Evolutionary conservation across 768 basidiomycete species (phyloP), one percentile per base, ranked within the genome.

Genomic region (Leccinellum rugosiceps): DNA sequence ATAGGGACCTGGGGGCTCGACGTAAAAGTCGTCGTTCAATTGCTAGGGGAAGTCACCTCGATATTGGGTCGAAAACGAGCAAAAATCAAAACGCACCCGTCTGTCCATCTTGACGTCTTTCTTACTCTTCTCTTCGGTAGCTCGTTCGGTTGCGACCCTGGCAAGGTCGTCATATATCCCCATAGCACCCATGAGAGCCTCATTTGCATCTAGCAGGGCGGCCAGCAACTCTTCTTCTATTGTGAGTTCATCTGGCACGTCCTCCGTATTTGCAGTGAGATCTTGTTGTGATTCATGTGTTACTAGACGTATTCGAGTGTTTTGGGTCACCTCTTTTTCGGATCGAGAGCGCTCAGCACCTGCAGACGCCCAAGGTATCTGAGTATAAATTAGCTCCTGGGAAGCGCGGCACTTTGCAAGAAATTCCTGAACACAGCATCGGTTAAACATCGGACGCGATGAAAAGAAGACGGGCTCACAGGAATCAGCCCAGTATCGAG

Each of bases 351-450:
- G 83, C 63, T 89, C 87, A 1, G 93, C 93, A 14, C 86, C 83
- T 1, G 92, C 86, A 21, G 85, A 82, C 4, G 94, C 94, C 94
- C 94, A 96, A 7, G 89, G 85, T 64, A 97, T 94, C 72, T 95
- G 94, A 11, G 88, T 85, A 61, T 78, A 87, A 26, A 96, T 84
- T 11, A 94, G 80, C 58, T 94, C 93, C 71, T 93, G 92, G 3
- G 91, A 93, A 3, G 82, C 78, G 30, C 83, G 80, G 68, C 92
- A 94, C 66, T 91, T 90, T 15, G 71, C 65, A 64, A 90, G 83
- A 65, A 94, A 94, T 74, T 95, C 94, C 92, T 96, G 67, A 1
- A 19, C 34, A n/a, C 28, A 26, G 26, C 1, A 17, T 45, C 58
- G 1, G 9, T 61, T 13, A 30, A 30, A 19, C 10, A 55, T 50